These are phyloP conservation scores for Pseudogymnoascus sp. DNA, from an alignment of 2,329 filamentous ascomycete species.

Conservation along the genomic window DNA sequence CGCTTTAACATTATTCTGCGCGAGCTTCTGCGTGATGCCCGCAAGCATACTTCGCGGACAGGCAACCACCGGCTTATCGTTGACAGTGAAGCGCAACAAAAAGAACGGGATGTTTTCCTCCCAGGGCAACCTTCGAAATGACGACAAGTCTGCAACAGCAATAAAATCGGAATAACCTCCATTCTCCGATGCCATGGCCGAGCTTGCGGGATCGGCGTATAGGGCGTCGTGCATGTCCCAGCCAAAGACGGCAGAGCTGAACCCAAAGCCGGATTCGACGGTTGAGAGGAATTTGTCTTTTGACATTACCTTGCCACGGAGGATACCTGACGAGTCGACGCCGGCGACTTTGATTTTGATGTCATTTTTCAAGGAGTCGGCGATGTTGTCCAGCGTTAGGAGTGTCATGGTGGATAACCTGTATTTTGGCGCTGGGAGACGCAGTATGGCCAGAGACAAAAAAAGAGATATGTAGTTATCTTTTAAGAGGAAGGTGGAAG, in stretches of 20 bases:
- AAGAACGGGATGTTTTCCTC: slow-evolving; percentile 85
- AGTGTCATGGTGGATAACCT: not conserved
- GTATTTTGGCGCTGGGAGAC: not conserved
- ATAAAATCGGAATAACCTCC: slow-evolving; percentile 86
- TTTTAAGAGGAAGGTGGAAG: not conserved
- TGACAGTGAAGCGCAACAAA: slow-evolving; percentile 74
- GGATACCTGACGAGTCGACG: slow-evolving; percentile 75
- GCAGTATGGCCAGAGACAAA: not conserved
- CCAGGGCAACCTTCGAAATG: slow-evolving; percentile 82
- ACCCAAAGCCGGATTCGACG: slow-evolving; percentile 72
- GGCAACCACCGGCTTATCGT: slow-evolving; percentile 68
- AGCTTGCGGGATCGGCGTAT: slow-evolving; percentile 76
- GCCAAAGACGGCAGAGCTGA: slow-evolving; percentile 89
- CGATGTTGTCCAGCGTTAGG: not conserved
- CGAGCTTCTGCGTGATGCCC: slow-evolving; percentile 59
- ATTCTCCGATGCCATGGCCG: slow-evolving; percentile 74
- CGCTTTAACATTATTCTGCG: slow-evolving; percentile 63
- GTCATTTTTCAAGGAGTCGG: slow-evolving; percentile 62
- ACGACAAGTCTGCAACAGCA: slow-evolving; percentile 69
- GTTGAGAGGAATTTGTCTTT: slow-evolving; percentile 90
- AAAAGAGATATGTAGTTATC: not conserved
- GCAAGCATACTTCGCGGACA: slow-evolving; percentile 74
- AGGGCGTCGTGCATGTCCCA: slow-evolving; percentile 97
- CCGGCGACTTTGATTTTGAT: slow-evolving; percentile 79
- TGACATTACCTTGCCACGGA: slow-evolving; percentile 84